Conservation (phyloP, 2,329 filamentous ascomycete species). For the Akanthomyces uredinophilus region DNA sequence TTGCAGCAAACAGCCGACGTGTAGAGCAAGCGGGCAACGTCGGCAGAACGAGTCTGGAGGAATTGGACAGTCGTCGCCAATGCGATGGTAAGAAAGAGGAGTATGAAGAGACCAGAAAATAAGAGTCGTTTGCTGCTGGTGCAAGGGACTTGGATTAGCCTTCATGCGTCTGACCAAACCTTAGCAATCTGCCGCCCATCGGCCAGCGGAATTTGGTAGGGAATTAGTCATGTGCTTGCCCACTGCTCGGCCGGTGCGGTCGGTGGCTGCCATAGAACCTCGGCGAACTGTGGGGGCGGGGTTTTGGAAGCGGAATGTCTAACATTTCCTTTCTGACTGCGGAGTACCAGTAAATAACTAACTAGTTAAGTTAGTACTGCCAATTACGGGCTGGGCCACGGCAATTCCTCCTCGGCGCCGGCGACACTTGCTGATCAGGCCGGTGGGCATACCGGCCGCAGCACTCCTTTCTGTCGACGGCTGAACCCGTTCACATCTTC, state of each 20-base stretch:
- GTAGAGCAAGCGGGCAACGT: neutral
- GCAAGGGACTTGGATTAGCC: neutral
- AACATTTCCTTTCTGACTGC: neutral
- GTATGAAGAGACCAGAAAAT: neutral
- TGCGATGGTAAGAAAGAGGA: neutral
- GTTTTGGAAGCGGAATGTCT: neutral
- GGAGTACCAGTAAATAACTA: too few species aligned
- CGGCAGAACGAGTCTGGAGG: neutral
- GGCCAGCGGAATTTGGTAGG: neutral
- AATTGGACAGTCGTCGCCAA: neutral
- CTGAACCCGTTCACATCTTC: neutral
- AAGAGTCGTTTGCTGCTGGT: neutral
- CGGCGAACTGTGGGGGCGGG: slow-evolving; percentile 15
- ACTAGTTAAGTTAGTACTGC: neutral
- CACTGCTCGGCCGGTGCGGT: neutral
- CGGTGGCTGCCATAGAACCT: slow-evolving; percentile 16
- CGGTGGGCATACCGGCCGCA: neutral
- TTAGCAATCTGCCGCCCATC: slow-evolving; percentile 9
- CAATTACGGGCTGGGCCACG: slow-evolving; percentile 4
- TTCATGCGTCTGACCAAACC: slow-evolving; percentile 5
- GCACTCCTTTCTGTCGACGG: neutral
- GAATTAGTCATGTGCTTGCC: slow-evolving; percentile 11
- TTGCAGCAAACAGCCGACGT: neutral
- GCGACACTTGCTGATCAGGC: neutral
- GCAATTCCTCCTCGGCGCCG: neutral